Conservation (phyloP, 23 red algal genomes). For the Gracilaria gracilis region DNA sequence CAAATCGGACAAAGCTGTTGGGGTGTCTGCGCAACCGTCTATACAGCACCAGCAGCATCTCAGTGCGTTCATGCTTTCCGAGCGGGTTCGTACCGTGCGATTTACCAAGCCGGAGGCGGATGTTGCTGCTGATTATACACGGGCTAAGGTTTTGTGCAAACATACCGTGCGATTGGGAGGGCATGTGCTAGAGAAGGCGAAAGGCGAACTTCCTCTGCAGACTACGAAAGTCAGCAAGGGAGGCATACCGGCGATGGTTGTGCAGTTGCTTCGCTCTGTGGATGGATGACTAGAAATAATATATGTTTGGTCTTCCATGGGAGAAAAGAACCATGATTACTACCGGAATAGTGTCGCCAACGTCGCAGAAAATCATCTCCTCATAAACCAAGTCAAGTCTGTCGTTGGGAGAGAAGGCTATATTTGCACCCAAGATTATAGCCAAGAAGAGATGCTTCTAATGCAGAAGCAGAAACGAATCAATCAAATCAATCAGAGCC, state of each 20-base stretch:
- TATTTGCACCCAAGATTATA: conserved; percentile 44
- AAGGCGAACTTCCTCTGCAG: neutral
- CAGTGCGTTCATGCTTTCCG: neutral
- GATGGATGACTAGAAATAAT: conserved; percentile 33
- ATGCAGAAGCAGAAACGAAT: conserved; percentile 32
- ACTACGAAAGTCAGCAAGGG: conserved; percentile 5
- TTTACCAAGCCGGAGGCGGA: conserved; percentile 9
- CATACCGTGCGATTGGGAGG: neutral
- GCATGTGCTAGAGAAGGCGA: conserved; percentile 5
- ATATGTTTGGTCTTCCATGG: neutral
- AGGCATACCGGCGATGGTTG: conserved; percentile 1
- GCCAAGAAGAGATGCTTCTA: conserved; percentile 15
- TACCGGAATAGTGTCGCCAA: conserved; percentile 35
- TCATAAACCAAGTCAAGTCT: conserved; percentile 59
- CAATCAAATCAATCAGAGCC: conserved; percentile 39
- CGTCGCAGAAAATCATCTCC: conserved; percentile 38
- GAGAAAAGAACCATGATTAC: conserved; percentile 51
- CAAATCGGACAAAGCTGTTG: conserved; percentile 22
- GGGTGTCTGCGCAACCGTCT: neutral
- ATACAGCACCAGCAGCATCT: neutral
- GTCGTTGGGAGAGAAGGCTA: conserved; percentile 38
- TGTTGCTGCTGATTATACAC: neutral
- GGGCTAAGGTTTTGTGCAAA: neutral
- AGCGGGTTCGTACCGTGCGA: conserved; percentile 21
- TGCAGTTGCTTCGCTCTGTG: conserved; percentile 24